These are phyloP conservation scores for Medicago lupulina DNA, from an alignment of 306 rosid genomes.

Conservation along the genomic window DNA sequence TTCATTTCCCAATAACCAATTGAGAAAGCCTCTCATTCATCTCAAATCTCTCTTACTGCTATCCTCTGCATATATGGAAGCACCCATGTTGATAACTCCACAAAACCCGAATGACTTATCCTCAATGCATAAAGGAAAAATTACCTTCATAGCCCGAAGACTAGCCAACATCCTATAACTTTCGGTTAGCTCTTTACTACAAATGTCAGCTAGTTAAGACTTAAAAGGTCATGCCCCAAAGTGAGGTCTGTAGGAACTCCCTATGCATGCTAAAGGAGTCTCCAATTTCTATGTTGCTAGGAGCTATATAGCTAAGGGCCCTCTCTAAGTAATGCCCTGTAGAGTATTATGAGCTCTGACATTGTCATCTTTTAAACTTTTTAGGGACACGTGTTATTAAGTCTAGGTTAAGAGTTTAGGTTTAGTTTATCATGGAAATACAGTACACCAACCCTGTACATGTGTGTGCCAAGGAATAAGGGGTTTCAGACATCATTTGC, in stretches of 20 bases:
- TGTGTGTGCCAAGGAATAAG: background rate
- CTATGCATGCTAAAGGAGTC: constrained; percentile 4
- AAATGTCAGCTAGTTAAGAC: background rate
- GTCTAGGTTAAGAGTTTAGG: background rate
- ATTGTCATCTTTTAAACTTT: background rate
- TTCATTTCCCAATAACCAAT: background rate
- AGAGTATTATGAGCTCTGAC: background rate
- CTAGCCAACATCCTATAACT: background rate
- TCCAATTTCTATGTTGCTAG: background rate
- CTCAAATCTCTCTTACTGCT: background rate
- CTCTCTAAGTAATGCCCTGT: background rate
- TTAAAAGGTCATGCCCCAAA: background rate
- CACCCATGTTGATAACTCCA: background rate
- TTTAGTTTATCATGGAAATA: background rate
- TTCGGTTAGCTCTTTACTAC: background rate
- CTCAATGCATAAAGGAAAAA: background rate
- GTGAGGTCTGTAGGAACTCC: background rate
- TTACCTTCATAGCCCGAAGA: background rate
- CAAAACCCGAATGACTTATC: background rate
- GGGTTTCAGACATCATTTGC: constrained; percentile 1
- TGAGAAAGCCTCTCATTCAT: background rate
- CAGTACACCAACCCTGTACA: background rate
- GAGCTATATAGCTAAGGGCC: background rate
- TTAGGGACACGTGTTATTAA: background rate
- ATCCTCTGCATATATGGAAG: background rate